Percentiles rank a stretch among this genome's conserved stretches.
These are phyloP conservation scores for Penicillium paradoxum DNA, from an alignment of 495 filamentous ascomycete genomes.

Conservation along the genomic window DNA sequence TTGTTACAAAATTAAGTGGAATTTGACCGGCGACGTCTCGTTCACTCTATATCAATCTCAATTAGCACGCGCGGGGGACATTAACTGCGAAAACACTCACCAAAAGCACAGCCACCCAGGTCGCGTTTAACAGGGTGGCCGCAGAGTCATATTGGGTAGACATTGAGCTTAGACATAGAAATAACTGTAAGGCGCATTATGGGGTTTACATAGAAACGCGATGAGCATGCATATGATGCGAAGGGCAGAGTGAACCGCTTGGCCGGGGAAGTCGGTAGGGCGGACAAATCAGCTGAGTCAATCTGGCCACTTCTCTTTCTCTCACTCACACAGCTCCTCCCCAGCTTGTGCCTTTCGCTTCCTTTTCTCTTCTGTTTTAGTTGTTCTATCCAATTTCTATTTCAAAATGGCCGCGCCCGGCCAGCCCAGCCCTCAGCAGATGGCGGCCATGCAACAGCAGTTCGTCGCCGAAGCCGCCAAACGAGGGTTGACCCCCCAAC, in stretches of 20 bases:
- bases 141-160: constrained; percentile 32
- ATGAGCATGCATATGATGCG: not conserved
- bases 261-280: constrained; percentile 5
- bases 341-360: constrained; percentile 3
- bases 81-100: constrained; percentile 18
- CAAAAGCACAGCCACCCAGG: constrained; percentile 34
- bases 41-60: constrained; percentile 43
- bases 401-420: constrained; percentile 48
- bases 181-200: constrained; percentile 2
- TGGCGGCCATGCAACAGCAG: constrained; percentile 77
- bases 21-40: constrained; percentile 55
- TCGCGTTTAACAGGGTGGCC: constrained; percentile 29
- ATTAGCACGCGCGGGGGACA: not conserved
- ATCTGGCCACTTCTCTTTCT: constrained; percentile 35
- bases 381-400: not conserved
- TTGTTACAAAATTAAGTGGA: constrained; percentile 58
- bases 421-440: constrained; percentile 80
- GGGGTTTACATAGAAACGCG: not conserved
- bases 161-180: constrained; percentile 21
- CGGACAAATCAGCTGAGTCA: constrained; percentile 28
- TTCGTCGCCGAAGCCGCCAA: constrained; percentile 69
- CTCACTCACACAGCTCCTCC: constrained; percentile 7
- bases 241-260: not conserved
- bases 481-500: constrained; percentile 68
- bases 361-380: not conserved